Conservation (phyloP, 192 early-diverging fungal genomes). For the Ambispora gerdemannii region DNA sequence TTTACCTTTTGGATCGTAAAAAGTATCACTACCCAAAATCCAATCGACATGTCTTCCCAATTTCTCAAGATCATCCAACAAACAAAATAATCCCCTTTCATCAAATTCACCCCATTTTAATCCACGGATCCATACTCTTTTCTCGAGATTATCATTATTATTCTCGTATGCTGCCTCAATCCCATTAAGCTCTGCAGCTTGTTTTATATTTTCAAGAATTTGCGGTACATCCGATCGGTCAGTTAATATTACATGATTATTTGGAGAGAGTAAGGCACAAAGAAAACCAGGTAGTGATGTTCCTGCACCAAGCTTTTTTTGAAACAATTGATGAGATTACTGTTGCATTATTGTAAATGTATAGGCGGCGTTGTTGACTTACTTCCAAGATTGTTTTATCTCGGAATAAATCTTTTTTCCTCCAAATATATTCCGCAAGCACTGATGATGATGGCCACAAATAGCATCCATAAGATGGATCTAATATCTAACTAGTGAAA, state of each 20-base stretch:
- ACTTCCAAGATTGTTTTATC: constrained; percentile 40
- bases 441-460: constrained; percentile 73
- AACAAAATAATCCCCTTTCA: constrained; percentile 37
- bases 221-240: constrained; percentile 40
- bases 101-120: constrained; percentile 50
- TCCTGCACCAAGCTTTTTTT: constrained; percentile 56
- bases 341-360: not conserved
- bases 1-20: constrained; percentile 55
- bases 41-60: constrained; percentile 38
- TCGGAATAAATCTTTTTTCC: constrained; percentile 35
- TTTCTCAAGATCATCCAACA: constrained; percentile 34
- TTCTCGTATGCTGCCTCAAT: constrained; percentile 10
- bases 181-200: constrained; percentile 35
- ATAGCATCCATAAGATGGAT: constrained; percentile 60
- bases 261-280: constrained; percentile 30
- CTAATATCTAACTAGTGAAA: constrained; percentile 44
- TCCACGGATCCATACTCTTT: constrained; percentile 39
- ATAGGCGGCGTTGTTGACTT: not conserved
- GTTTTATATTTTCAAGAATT: constrained; percentile 42
- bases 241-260: constrained; percentile 38
- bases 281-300: constrained; percentile 64
- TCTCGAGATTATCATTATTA: not conserved
- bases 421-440: constrained; percentile 57
- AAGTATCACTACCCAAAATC: constrained; percentile 56
- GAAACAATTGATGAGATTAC: not conserved